These are phyloP conservation scores for Anacardium occidentale DNA, from an alignment of 345 rosid species.

Conservation along the genomic window DNA sequence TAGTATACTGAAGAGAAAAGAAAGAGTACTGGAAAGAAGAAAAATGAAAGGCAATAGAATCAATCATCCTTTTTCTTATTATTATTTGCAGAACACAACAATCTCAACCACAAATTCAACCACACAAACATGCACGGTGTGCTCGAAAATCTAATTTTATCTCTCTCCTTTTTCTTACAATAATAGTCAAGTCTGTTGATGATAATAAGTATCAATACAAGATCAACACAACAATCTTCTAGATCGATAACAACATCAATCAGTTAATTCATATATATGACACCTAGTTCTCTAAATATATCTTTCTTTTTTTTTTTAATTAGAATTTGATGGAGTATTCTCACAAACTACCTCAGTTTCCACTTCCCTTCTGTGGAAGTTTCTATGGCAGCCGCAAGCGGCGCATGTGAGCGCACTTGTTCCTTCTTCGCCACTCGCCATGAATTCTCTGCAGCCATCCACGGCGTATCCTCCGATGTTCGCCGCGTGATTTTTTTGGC, in stretches of 20 bases:
- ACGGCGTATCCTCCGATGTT: slow-evolving; percentile 75
- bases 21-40: neutral
- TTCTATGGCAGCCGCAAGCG: slow-evolving; percentile 79
- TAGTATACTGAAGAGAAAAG: too few relatives aligned
- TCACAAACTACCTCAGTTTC: slow-evolving; percentile 65
- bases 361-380: slow-evolving; percentile 62
- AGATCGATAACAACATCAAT: neutral
- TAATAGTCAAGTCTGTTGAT: slow-evolving; percentile 2
- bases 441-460: slow-evolving; percentile 82
- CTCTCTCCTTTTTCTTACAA: neutral
- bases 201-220: neutral
- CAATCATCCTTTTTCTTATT: neutral
- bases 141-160: slow-evolving; percentile 8
- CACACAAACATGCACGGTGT: neutral
- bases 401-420: slow-evolving; percentile 54
- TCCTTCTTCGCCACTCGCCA: slow-evolving; percentile 56
- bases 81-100: neutral
- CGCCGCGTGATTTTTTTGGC: slow-evolving; percentile 79
- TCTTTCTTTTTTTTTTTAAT: neutral
- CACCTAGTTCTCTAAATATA: neutral
- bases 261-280: slow-evolving; percentile 10
- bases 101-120: neutral
- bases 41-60: neutral
- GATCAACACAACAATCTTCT: slow-evolving; percentile 15
- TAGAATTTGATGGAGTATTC: slow-evolving; percentile 55